Evolutionary conservation across 202 grass and related monocot species (phyloP).

Genomic region (Hordeum pubiflorum): DNA sequence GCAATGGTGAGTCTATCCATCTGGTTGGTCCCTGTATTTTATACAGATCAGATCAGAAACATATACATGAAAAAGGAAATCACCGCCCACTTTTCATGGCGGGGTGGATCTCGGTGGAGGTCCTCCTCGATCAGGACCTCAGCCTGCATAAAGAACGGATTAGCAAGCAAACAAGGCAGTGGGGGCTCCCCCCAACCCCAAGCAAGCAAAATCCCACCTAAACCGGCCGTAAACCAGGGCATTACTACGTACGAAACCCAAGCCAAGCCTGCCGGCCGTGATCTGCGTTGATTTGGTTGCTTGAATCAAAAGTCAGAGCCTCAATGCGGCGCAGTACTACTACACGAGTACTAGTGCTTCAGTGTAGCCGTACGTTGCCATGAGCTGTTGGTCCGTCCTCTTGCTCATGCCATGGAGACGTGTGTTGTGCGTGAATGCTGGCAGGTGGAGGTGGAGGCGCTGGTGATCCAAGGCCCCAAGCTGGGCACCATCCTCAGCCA

Average conservation of each 20-base stretch:
- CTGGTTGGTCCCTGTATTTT: not conserved
- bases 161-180: not conserved
- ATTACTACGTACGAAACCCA: not conserved
- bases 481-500: conserved; percentile 72
- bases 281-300: not conserved
- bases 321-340: not conserved
- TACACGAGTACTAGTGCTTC: not conserved
- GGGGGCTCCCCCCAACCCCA: not conserved
- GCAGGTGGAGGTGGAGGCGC: conserved; percentile 88
- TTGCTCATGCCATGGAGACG: not conserved
- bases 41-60: conserved; percentile 7
- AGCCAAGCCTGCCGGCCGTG: not conserved
- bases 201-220: conserved; percentile 1
- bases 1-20: not conserved
- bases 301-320: conserved; percentile 30
- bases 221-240: conserved; percentile 8
- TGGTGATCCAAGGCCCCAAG: conserved; percentile 79
- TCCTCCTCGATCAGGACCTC: not conserved
- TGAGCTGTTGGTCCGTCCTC: conserved; percentile 28
- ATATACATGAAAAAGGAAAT: conserved; percentile 25
- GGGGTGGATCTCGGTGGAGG: conserved; percentile 28
- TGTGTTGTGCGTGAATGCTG: conserved; percentile 24
- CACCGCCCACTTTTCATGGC: conserved; percentile 20
- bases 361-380: conserved; percentile 16
- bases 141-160: not conserved